Conservation (phyloP, 129 eudicot genomes). For the carrot (Daucus carota) region DH1_v3.0 NC_030381.2:43044001-43044500, state of each 20-base stretch:
- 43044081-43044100: constrained; percentile 57
- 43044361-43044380: constrained; percentile 74
- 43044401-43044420: constrained; percentile 48
- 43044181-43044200: constrained; percentile 44
- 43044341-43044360: constrained; percentile 56
- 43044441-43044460: constrained; percentile 76
- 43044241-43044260: constrained; percentile 84
- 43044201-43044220: constrained; percentile 52
- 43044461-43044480: constrained; percentile 88
- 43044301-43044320: constrained; percentile 46
- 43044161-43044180: constrained; percentile 60
- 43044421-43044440: constrained; percentile 39
- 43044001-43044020: constrained; percentile 52
- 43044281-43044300: constrained; percentile 23
- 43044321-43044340: constrained; percentile 45
- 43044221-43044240: constrained; percentile 62
- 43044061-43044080: constrained; percentile 83
- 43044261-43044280: constrained; percentile 48
- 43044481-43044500: constrained; percentile 66
- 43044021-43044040: constrained; percentile 55
- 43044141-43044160: constrained; percentile 68
- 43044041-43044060: constrained; percentile 83
- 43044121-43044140: constrained; percentile 74
- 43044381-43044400: constrained; percentile 40
- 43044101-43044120: constrained; percentile 44